A percentile compares a stretch with the other conserved stretches of the same genome.
Conservation (phyloP, 345 rosid species). For the Turritis glabra region DNA sequence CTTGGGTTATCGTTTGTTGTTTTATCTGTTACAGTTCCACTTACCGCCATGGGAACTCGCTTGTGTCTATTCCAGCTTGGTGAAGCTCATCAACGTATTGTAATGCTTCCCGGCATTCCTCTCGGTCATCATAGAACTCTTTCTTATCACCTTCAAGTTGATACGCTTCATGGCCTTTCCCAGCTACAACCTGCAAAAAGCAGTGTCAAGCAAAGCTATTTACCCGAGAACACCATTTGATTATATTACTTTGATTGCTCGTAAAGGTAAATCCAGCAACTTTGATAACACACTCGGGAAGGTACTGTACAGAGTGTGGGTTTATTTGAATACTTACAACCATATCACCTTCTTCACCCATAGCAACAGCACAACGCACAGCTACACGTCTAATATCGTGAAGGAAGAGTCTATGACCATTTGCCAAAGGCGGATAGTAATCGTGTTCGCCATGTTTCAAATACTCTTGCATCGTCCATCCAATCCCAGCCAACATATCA, state of each 20-base stretch:
- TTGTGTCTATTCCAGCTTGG: conserved; percentile 94
- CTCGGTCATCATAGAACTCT: conserved; percentile 86
- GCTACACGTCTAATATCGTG: conserved; percentile 93
- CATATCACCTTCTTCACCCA: conserved; percentile 99
- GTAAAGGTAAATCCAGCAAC: not conserved
- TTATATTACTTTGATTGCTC: not conserved
- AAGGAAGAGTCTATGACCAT: conserved; percentile 86
- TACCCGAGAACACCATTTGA: not conserved
- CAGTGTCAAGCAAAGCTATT: conserved; percentile 27
- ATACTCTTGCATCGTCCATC: conserved; percentile 95
- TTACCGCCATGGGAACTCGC: conserved; percentile 99
- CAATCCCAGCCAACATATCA: conserved; percentile 90
- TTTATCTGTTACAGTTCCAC: conserved; percentile 22
- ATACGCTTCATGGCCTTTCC: conserved; percentile 88
- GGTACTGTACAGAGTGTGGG: not conserved
- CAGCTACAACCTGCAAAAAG: conserved; percentile 72
- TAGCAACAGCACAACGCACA: conserved; percentile 90
- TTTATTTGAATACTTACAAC: conserved; percentile 67
- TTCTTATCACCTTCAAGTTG: conserved; percentile 82
- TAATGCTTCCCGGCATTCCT: conserved; percentile 91
- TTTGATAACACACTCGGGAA: not conserved
- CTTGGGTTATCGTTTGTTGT: not conserved
- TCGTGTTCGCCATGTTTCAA: conserved; percentile 84
- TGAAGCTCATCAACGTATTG: conserved; percentile 95
- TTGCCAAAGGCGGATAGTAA: conserved; percentile 87